These are phyloP conservation scores for Aspergillus wentii DNA, from an alignment of 495 filamentous ascomycete species.

Conservation along the genomic window DNA sequence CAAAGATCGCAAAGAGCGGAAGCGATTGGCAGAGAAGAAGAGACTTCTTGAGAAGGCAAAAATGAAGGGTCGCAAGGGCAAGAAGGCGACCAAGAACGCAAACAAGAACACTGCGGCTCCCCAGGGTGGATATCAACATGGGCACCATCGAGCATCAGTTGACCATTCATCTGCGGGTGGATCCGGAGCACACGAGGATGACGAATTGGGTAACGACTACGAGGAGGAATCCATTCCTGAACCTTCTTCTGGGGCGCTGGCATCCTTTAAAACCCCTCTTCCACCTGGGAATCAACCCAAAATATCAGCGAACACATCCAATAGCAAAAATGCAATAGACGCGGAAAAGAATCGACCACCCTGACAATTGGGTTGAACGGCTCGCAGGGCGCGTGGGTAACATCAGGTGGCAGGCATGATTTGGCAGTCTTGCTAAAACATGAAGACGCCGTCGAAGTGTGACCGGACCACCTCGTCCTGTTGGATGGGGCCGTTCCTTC, in stretches of 20 bases:
- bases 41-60: conserved; percentile 89
- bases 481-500: conserved; percentile 11
- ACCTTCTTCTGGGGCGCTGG: conserved; percentile 29
- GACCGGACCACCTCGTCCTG: background rate
- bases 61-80: conserved; percentile 84
- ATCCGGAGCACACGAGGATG: conserved; percentile 46
- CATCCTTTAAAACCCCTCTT: conserved; percentile 28
- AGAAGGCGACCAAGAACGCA: conserved; percentile 64
- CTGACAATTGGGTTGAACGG: conserved; percentile 16
- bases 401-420: no score
- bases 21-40: conserved; percentile 74
- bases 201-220: conserved; percentile 49
- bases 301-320: conserved; percentile 11
- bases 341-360: conserved; percentile 32
- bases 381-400: no score
- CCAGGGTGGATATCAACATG: conserved; percentile 35
- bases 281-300: conserved; percentile 24
- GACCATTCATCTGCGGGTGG: conserved; percentile 40
- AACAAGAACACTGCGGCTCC: conserved; percentile 47
- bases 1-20: conserved; percentile 82
- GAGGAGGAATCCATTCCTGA: conserved; percentile 44
- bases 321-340: conserved; percentile 20
- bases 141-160: conserved; percentile 39
- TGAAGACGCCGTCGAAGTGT: no score
- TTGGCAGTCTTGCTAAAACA: no score